Evolutionary conservation across 345 rosid genomes (phyloP).

Genomic region (Chamaenerion angustifolium): DNA sequence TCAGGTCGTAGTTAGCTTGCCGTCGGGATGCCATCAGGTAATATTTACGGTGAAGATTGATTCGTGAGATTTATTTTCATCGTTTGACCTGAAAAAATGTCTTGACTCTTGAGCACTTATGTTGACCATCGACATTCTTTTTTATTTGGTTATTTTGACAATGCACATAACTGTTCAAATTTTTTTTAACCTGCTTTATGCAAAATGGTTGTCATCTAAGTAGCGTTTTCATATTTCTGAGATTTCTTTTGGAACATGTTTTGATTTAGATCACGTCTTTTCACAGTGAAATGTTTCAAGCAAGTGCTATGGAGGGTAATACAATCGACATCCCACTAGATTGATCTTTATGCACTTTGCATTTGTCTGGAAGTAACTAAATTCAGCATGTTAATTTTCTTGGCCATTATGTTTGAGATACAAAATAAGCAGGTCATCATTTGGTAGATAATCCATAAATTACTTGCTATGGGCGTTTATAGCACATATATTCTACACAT

Average conservation of each 20-base stretch:
- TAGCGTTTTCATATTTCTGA: too few relatives aligned
- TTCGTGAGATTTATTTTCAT: too few relatives aligned
- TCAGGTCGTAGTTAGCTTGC: constrained; percentile 40
- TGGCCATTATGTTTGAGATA: neutral
- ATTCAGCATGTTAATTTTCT: neutral
- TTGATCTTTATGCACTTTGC: neutral
- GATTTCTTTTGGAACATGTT: too few relatives aligned
- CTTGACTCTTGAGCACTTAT: too few relatives aligned
- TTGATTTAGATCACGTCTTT: too few relatives aligned
- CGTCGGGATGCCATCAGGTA: constrained; percentile 64
- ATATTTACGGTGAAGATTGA: constrained; percentile 1
- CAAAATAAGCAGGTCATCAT: neutral
- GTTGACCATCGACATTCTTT: neutral
- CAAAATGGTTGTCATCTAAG: too few relatives aligned
- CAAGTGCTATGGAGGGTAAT: neutral
- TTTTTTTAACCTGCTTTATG: too few relatives aligned
- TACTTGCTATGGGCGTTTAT: neutral
- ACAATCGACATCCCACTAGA: neutral
- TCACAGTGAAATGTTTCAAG: neutral
- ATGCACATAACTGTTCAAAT: too few relatives aligned
- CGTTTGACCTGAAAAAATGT: too few relatives aligned
- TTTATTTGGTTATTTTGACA: too few relatives aligned
- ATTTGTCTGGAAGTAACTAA: neutral
- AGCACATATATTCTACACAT: too few relatives aligned
- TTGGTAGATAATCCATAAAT: neutral